Evolutionary conservation across 306 rosid species (phyloP), one percentile per base, ranked within the genome.

Genomic region (Cyamopsis tetragonoloba): DNA sequence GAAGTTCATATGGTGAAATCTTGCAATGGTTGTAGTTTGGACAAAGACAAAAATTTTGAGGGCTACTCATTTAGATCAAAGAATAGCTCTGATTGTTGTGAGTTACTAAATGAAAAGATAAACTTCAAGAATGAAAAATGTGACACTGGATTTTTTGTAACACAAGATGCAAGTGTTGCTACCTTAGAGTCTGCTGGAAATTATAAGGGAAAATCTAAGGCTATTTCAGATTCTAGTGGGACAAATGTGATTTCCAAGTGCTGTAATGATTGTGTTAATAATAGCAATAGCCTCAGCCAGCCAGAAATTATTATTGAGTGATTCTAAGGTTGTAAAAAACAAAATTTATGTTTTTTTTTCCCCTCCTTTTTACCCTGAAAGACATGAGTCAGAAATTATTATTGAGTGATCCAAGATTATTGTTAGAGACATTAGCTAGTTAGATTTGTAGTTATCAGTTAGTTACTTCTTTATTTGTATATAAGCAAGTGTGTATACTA

Each of bases 291-390:
- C 28, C 42, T 75, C 28, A 27, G 37, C 30, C 23, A 58, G 3
- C 47, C 55, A 27, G 79, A 67, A 67, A 58, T 75, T 58, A 47
- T 75, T 13, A 67, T 67, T 7, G 48, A 75, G 70, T 75, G 70
- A 74, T 73, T 14, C 26, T 43, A 7, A n/a, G 20, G 39, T 6
- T 30, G 56, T 23, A 18, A 50, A n/a, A n/a, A n/a, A n/a, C n/a
- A n/a, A n/a, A n/a, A n/a, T n/a, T n/a, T n/a, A n/a, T n/a, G n/a
- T n/a, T n/a, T n/a, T n/a, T n/a, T n/a, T n/a, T n/a, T n/a, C n/a
- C n/a, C n/a, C n/a, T n/a, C n/a, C n/a, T n/a, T n/a, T n/a, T n/a
- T 19, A 4, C 7, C 2, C 1, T 17, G 8, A 47, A 18, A 6
- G 11, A 34, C 39, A 34, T 34, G 2, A n/a, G n/a, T n/a, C n/a